A percentile compares a stretch with the other conserved stretches of the same genome.
Conservation (phyloP, 2,329 filamentous ascomycete species). For the Aspergillus nomiae region DNA sequence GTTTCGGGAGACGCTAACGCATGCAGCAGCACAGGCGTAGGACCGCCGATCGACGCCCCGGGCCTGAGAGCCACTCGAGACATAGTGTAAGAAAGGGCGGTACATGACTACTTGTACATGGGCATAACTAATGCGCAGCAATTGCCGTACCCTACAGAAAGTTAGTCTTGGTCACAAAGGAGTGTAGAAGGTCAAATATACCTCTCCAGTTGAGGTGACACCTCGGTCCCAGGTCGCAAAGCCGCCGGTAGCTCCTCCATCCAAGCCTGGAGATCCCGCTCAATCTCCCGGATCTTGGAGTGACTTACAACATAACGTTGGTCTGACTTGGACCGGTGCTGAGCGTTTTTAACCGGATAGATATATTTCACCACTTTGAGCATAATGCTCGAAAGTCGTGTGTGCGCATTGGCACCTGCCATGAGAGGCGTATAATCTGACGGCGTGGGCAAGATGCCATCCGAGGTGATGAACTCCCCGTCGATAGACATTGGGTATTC, state of each 20-base stretch:
- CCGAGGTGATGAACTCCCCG: constrained; percentile 49
- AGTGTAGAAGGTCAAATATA: constrained; percentile 47
- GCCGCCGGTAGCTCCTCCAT: constrained; percentile 69
- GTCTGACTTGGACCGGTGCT: constrained; percentile 47
- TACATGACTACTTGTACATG: constrained; percentile 68
- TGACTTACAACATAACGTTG: constrained; percentile 65
- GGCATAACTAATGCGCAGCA: constrained; percentile 64
- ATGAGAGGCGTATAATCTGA: constrained; percentile 58
- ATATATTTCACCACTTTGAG: constrained; percentile 65
- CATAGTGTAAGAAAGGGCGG: constrained; percentile 66
- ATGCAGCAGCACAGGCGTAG: constrained; percentile 66
- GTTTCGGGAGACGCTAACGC: constrained; percentile 66
- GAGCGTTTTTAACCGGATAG: constrained; percentile 60
- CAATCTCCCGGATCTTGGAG: constrained; percentile 65
- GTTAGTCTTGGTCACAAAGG: background rate
- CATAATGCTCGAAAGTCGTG: constrained; percentile 58
- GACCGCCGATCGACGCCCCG: constrained; percentile 61
- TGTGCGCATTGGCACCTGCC: constrained; percentile 63
- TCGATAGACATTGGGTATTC: constrained; percentile 49
- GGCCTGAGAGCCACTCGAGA: constrained; percentile 53
- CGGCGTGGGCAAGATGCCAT: constrained; percentile 57
- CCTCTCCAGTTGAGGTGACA: constrained; percentile 73
- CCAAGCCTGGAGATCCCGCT: constrained; percentile 64
- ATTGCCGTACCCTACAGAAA: constrained; percentile 55
- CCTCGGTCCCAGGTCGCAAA: constrained; percentile 78